These are phyloP conservation scores for Salvia hispanica DNA, from an alignment of 257 asterid species.

Conservation along the genomic window DNA sequence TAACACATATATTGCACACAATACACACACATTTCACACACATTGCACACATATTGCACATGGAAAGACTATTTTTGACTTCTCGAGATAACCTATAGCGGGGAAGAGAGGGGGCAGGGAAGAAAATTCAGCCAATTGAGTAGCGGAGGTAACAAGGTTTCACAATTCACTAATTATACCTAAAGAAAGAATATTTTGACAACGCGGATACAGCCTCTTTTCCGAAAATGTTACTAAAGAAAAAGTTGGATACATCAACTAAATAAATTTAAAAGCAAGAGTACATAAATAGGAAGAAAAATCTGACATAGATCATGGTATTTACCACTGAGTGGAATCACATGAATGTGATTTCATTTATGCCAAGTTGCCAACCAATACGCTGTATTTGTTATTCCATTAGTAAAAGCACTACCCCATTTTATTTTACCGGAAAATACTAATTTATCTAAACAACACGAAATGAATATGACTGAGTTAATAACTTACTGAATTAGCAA, in stretches of 20 bases:
- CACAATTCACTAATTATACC: background rate
- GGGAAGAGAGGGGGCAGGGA: background rate
- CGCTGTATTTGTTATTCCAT: no score
- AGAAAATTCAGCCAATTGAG: background rate
- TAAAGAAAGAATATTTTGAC: background rate
- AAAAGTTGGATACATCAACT: no score
- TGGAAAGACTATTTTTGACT: slow-evolving; percentile 10
- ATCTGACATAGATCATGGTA: background rate
- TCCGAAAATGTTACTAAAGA: background rate
- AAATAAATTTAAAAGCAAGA: background rate
- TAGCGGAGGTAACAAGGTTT: background rate
- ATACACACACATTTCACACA: no score
- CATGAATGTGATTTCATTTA: background rate
- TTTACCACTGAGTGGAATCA: background rate
- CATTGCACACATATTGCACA: no score
- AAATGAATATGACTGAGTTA: no score
- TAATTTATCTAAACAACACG: no score
- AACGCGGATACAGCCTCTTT: no score
- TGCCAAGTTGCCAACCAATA: no score
- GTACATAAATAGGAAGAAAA: background rate
- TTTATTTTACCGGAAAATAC: background rate
- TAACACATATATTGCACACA: no score
- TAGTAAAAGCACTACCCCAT: background rate
- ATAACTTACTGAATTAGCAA: no score
- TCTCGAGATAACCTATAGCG: slow-evolving; percentile 7